Percentiles rank a stretch among this genome's conserved stretches.
These are phyloP conservation scores for Penicillium manginii DNA, from an alignment of 495 filamentous ascomycete species.

Conservation along the genomic window DNA sequence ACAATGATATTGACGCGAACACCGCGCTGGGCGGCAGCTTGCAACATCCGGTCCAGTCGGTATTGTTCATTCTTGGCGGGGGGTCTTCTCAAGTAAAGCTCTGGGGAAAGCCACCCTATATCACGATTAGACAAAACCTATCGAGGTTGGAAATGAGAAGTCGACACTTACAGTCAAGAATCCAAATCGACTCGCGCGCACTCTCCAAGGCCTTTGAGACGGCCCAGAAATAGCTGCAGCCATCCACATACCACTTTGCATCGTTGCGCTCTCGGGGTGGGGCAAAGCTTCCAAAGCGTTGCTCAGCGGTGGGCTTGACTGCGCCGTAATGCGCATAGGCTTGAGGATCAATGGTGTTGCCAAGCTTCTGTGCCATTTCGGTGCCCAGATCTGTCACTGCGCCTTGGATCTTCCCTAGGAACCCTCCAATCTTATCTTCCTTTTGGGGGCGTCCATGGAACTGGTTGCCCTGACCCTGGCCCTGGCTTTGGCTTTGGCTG, in stretches of 20 bases:
- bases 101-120: slow-evolving; percentile 82
- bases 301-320: slow-evolving; percentile 49
- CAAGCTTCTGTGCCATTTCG: slow-evolving; percentile 53
- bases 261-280: slow-evolving; percentile 66
- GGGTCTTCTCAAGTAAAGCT: slow-evolving; percentile 87
- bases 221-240: slow-evolving; percentile 89
- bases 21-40: slow-evolving; percentile 83
- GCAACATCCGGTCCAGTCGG: slow-evolving; percentile 86
- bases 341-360: slow-evolving; percentile 54
- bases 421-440: slow-evolving; percentile 50
- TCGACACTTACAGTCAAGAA: slow-evolving; percentile 61
- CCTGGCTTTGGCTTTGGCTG: slow-evolving; percentile 11
- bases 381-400: slow-evolving; percentile 54
- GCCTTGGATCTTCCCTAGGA: slow-evolving; percentile 61
- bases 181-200: slow-evolving; percentile 85
- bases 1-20: slow-evolving; percentile 90
- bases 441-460: slow-evolving; percentile 40
- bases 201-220: slow-evolving; percentile 83
- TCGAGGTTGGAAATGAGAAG: background rate
- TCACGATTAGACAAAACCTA: slow-evolving; percentile 5
- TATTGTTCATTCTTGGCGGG: slow-evolving; percentile 82
- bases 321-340: slow-evolving; percentile 52
- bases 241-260: slow-evolving; percentile 93
- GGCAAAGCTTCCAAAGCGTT: slow-evolving; percentile 84
- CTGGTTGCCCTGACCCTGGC: slow-evolving; percentile 22